These are phyloP conservation scores for Alternaria sp. DNA, from an alignment of 2,329 filamentous ascomycete genomes.

Conservation along the genomic window DNA sequence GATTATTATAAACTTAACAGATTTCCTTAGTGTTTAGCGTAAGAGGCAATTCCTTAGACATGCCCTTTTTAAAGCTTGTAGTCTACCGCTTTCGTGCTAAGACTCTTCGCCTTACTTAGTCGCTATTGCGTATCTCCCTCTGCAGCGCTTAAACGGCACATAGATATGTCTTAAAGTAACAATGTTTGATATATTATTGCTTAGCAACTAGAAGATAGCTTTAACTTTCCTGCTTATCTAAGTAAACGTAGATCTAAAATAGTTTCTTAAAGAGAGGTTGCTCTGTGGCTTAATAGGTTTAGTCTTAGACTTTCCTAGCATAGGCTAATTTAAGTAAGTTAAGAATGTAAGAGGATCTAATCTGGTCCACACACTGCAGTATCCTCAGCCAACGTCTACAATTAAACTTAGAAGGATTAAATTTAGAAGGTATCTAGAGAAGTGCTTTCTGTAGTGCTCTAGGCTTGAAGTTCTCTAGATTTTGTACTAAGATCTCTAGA, in stretches of 20 bases:
- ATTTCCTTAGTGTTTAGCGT: constrained; percentile 8
- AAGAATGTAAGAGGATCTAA: constrained; percentile 14
- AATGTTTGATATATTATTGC: constrained; percentile 19
- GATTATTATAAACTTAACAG: constrained; percentile 1
- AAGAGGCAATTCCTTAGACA: constrained; percentile 2
- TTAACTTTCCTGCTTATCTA: constrained; percentile 12
- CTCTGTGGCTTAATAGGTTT: background rate
- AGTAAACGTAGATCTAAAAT: constrained; percentile 9
- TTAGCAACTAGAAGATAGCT: constrained; percentile 14
- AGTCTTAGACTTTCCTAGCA: background rate
- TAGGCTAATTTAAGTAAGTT: constrained; percentile 4
- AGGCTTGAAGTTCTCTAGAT: constrained; percentile 7
- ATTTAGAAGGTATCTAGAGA: constrained; percentile 3
- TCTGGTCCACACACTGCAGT: constrained; percentile 16
- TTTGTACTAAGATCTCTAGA: constrained; percentile 3
- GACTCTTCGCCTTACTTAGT: constrained; percentile 8
- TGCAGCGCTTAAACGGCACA: constrained; percentile 14
- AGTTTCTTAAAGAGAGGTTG: constrained; percentile 14
- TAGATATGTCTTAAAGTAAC: constrained; percentile 20
- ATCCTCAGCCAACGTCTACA: constrained; percentile 8
- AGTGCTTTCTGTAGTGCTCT: background rate
- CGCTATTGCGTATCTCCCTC: constrained; percentile 3
- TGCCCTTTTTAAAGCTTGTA: constrained; percentile 11
- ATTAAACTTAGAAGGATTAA: background rate
- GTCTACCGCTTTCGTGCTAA: constrained; percentile 6